Percentiles rank a stretch among this genome's conserved stretches.
Conservation (phyloP, 805 yeast species). For the Myxozyma nipponensis region DNA sequence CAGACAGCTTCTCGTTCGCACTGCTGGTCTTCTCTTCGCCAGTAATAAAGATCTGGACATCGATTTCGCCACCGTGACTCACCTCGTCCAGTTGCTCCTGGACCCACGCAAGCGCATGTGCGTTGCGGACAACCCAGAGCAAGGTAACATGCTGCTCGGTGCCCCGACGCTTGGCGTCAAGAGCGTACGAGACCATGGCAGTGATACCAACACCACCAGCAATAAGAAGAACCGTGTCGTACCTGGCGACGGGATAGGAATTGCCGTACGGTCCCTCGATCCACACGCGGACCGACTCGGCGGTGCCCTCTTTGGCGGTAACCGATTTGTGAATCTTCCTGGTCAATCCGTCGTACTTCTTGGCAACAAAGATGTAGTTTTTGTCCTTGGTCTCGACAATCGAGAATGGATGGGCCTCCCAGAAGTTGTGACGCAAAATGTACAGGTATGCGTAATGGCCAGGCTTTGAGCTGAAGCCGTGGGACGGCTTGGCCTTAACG, state of each 20-base stretch:
- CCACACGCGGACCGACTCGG: constrained; percentile 3
- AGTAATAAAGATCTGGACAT: constrained; percentile 10
- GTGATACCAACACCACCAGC: constrained; percentile 69
- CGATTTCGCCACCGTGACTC: not conserved
- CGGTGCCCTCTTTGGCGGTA: constrained; percentile 1
- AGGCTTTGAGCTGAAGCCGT: constrained; percentile 3
- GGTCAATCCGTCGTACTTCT: constrained; percentile 12
- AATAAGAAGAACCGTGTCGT: constrained; percentile 46
- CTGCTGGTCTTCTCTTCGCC: not conserved
- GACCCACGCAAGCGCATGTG: constrained; percentile 6
- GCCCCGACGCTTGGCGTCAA: constrained; percentile 16
- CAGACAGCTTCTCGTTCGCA: not conserved
- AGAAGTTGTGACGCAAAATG: constrained; percentile 11
- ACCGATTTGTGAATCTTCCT: constrained; percentile 8
- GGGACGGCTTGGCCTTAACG: constrained; percentile 1
- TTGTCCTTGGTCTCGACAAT: constrained; percentile 9
- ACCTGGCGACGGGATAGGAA: constrained; percentile 46
- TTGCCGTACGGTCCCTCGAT: constrained; percentile 64
- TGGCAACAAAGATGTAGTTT: constrained; percentile 9
- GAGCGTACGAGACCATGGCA: constrained; percentile 49
- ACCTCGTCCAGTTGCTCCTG: constrained; percentile 5
- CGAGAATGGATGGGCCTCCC: constrained; percentile 24
- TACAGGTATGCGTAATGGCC: constrained; percentile 27
- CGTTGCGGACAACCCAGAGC: constrained; percentile 14
- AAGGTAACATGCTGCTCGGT: constrained; percentile 11